phyloP scores from a whole-genome alignment of 75 land plant genomes.

The Pinus tabuliformis region DNA sequence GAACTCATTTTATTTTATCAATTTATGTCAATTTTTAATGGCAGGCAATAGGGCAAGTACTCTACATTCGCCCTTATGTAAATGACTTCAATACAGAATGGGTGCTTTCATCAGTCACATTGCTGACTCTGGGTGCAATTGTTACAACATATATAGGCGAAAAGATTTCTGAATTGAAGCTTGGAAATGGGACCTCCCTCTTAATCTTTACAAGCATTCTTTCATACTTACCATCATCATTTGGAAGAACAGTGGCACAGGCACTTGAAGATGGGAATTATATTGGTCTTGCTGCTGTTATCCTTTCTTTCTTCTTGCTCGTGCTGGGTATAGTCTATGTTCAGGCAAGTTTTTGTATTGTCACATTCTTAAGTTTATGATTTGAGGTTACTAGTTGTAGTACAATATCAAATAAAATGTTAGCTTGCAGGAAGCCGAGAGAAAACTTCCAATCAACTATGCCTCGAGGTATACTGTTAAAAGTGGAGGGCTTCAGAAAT shows the following conservation, averaged over 20 bases:
- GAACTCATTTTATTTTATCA: conserved; percentile 1
- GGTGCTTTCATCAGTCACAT: conserved; percentile 72
- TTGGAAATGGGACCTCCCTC: conserved; percentile 99
- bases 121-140: conserved; percentile 86
- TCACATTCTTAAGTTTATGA: not conserved
- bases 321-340: conserved; percentile 99
- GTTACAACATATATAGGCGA: conserved; percentile 92
- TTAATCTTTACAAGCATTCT: conserved; percentile 95
- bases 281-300: conserved; percentile 63
- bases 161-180: conserved; percentile 89
- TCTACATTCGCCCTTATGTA: conserved; percentile 92
- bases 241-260: conserved; percentile 85
- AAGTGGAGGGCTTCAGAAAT: conserved; percentile 83
- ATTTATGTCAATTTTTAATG: not conserved
- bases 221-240: conserved; percentile 96
- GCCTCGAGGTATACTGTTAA: conserved; percentile 85
- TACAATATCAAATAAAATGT: conserved; percentile 10
- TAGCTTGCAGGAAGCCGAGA: conserved; percentile 90
- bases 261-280: conserved; percentile 92
- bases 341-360: conserved; percentile 57
- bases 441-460: conserved; percentile 97
- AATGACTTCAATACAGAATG: conserved; percentile 89
- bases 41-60: conserved; percentile 98
- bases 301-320: conserved; percentile 78
- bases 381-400: not conserved